Conservation (phyloP, 345 rosid genomes). For the Ceriops zippeliana region DNA sequence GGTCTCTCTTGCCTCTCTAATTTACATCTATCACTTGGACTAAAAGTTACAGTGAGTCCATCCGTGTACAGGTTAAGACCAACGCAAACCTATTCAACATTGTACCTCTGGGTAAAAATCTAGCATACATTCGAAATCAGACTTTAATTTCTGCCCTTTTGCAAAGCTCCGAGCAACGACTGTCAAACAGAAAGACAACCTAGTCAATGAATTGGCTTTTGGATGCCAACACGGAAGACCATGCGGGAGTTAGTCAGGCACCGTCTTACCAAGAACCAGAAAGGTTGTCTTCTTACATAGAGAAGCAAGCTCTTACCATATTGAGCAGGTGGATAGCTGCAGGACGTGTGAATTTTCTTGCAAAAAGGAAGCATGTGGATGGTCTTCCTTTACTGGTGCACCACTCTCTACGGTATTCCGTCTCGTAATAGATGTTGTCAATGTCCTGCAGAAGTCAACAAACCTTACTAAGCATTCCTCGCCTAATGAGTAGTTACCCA, state of each 20-base stretch:
- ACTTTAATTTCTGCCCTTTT: slow-evolving; percentile 9
- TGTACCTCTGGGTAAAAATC: neutral
- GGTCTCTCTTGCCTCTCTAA: neutral
- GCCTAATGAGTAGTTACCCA: neutral
- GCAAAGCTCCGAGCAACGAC: slow-evolving; percentile 34
- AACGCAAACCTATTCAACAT: neutral
- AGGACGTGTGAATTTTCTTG: slow-evolving; percentile 89
- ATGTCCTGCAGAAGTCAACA: slow-evolving; percentile 46
- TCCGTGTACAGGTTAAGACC: slow-evolving; percentile 17
- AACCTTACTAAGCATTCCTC: neutral
- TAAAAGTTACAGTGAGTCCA: neutral
- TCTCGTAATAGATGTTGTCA: slow-evolving; percentile 79
- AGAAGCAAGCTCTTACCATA: slow-evolving; percentile 37
- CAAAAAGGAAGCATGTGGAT: slow-evolving; percentile 81
- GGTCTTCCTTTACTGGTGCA: slow-evolving; percentile 85
- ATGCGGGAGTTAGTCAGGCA: neutral
- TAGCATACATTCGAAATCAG: neutral
- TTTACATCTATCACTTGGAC: slow-evolving; percentile 1
- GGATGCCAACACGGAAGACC: neutral
- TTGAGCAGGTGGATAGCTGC: slow-evolving; percentile 79
- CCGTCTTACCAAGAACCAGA: neutral
- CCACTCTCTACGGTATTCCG: slow-evolving; percentile 90
- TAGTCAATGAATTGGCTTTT: neutral
- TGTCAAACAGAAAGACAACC: slow-evolving; percentile 13
- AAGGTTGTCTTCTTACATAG: neutral